Evolutionary conservation across 495 filamentous ascomycete species (phyloP), one percentile per base, ranked within the genome.

Genomic region (Aspergillus baeticus): DNA sequence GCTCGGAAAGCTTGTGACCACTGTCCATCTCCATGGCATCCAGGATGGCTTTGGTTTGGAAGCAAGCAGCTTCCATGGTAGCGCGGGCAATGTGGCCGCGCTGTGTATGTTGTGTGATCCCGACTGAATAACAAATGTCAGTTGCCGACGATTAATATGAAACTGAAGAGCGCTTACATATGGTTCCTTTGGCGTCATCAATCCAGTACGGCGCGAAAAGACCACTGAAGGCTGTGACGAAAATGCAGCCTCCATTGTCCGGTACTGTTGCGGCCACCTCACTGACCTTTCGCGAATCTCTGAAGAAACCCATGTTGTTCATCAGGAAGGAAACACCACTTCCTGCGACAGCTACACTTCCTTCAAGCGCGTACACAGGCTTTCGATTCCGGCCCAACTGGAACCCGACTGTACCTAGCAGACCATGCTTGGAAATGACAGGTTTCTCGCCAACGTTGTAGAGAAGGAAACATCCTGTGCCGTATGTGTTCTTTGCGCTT

Each of bases 161-260:
- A 18, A 6, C 8, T 29, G 20, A 18, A 14, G 8, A 20, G 18
- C 33, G 60, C 84, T 77, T 77, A 89, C 86, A 92, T 18, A 94
- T 84, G 1, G 92, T 96, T 49, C 93, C 93, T 71, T 92, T 87
- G 31, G 91, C 92, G 72, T 96, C 91, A 69, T 96, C 93, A 58
- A 96, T 96, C 93, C 93, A 98, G 69, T 96, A 96, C n/a, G 93
- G 93, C 15, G 93, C 93, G 70, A 96, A 96, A 1, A 98, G 79
- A 57, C 93, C 93, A 76, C 89, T 94, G 70, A 98, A 98, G 1
- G 93, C 93, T 29, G 93, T 96, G 44, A 98, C 93, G 65, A 98
- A 98, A 6, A 95, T 82, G 35, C 92, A 90, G 21, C 93, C 93
- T 57, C 93, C 93, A 55, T 85, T 96, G 61, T 98, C 90, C n/a